Conservation (phyloP, 129 eudicot genomes). For the Flaveria linearis region DNA sequence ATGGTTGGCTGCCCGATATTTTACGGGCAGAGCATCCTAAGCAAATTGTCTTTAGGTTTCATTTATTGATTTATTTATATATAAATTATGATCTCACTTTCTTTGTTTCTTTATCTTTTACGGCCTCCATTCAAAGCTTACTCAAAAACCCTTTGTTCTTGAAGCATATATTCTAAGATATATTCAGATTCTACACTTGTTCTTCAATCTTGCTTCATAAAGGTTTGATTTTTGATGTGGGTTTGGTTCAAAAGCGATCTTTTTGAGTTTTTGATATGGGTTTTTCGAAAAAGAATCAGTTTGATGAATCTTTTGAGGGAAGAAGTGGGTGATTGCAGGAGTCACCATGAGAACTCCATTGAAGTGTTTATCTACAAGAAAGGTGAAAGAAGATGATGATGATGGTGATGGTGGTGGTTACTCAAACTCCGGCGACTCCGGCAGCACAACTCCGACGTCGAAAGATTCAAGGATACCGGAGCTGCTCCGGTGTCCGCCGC, state of each 20-base stretch:
- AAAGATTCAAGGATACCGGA: slow-evolving; percentile 67
- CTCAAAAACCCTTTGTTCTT: slow-evolving; percentile 9
- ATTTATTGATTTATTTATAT: neutral
- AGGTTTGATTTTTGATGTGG: slow-evolving; percentile 24
- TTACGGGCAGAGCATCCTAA: slow-evolving; percentile 56
- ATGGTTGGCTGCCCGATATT: slow-evolving; percentile 43
- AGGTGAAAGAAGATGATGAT: slow-evolving; percentile 18
- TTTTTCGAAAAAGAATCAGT: slow-evolving; percentile 37
- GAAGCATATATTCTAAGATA: slow-evolving; percentile 29
- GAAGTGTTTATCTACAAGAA: slow-evolving; percentile 32
- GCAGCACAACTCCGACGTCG: slow-evolving; percentile 63
- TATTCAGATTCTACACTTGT: slow-evolving; percentile 24
- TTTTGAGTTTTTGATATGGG: slow-evolving; percentile 30
- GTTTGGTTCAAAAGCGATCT: slow-evolving; percentile 15
- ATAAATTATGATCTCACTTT: slow-evolving; percentile 18
- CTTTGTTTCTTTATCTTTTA: slow-evolving; percentile 33
- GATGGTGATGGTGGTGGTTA: neutral
- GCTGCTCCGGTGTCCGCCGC: slow-evolving; percentile 57
- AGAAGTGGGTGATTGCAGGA: slow-evolving; percentile 43
- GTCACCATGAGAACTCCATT: slow-evolving; percentile 41
- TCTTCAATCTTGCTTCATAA: slow-evolving; percentile 28
- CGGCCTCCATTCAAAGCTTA: slow-evolving; percentile 46
- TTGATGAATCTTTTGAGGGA: slow-evolving; percentile 36
- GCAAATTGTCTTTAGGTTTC: slow-evolving; percentile 28
- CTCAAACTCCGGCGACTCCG: slow-evolving; percentile 35